Base-by-base conservation (phyloP, 179 eudicot genomes). In the Carnegiea gigantea region DNA sequence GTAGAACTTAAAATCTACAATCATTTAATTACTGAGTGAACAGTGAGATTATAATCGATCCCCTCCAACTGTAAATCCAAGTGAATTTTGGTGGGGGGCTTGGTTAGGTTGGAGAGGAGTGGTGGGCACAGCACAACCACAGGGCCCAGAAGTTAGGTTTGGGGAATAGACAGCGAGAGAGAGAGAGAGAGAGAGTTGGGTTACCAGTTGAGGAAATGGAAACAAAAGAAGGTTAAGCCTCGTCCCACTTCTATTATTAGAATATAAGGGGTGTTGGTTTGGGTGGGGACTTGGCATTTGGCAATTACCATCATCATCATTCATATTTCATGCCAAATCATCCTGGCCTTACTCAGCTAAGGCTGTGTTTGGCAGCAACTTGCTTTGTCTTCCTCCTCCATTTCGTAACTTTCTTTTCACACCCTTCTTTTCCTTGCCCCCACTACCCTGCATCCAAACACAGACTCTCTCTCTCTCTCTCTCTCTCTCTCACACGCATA, bases 201-300 rank as follows among this genome's bases (percentile, higher is more conserved):
- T 20, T 75, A 44, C 87, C 82, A 85, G 20, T 85, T 78, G 82
- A 24, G 87, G 87, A 81, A 81, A 81, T 82, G 84, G 84, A 57
- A 65, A 65, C 53, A 78, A 78, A 62, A n/a, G 53, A 78, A 24
- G 53, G 20, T 65, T n/a, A 70, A 67, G 57, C 77, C 84, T 85
- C 84, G 84, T 85, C 82, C 82, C 82, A 75, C 80, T 78, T 82
- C 87, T 51, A 84, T 78, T 81, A 81, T 81, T 84, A 75, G 86
- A 67, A 81, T 49, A 81, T 49, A 43, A 13, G 59, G 60, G 44
- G 44, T 40, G 44, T 20, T 53, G 43, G 38, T 70, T 81, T 65
- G 79, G 48, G 26, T 44, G 78, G 68, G 26, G 20, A 53, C 28
- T 79, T 65, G 33, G n/a, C n/a, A n/a, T n/a, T n/a, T n/a, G n/a